Evolutionary conservation across 495 filamentous ascomycete species (phyloP), one percentile per base, ranked within the genome.

Genomic region (Penicillium chermesinum): DNA sequence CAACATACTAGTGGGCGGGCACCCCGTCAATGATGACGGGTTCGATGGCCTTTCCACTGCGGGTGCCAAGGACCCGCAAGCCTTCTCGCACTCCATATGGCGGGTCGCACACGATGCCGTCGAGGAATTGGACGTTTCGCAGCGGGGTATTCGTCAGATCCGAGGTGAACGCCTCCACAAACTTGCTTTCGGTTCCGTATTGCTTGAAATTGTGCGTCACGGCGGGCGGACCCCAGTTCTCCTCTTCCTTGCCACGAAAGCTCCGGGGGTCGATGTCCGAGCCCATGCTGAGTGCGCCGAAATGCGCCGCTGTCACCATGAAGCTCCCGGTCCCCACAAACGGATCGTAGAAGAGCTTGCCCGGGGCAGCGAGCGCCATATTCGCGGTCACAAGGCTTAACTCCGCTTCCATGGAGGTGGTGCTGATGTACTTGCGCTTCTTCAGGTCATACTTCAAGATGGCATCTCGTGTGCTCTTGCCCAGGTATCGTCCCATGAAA

Each of bases 51-150:
- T 74, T 72, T 43, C 81, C 87, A 59, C 90, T 82, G 53, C 82
- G 80, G 19, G 75, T 80, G 2, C 93, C 93, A 13, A 99, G 70
- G 2, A 97, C 90, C 58, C 84, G 85, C 42, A 96, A 67, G 0
- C 93, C 93, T 57, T 99, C 93, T 9, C 93, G 79, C 13, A 99
- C 88, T n/a, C 93, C 93, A 60, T 99, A 99, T 0, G 93, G 93
- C 13, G 93, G 93, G 65, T 99, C 93, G 53, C 93, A 96, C n/a
- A 96, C 67, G 49, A 99, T 91, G 2, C 85, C 89, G 68, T 99
- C 90, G 32, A 97, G 79, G 42, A 86, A 75, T 20, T 58, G 55
- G 6, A 41, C 35, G 14, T 58, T 64, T 32, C 87, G 71, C 14
- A 97, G 57, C 2, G 93, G 94, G 8, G 83, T 84, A 61, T 99